Evolutionary conservation across 2,329 filamentous ascomycete genomes (phyloP), one percentile per base, ranked within the genome.

Genomic region (Curvularia eragrostidis): DNA sequence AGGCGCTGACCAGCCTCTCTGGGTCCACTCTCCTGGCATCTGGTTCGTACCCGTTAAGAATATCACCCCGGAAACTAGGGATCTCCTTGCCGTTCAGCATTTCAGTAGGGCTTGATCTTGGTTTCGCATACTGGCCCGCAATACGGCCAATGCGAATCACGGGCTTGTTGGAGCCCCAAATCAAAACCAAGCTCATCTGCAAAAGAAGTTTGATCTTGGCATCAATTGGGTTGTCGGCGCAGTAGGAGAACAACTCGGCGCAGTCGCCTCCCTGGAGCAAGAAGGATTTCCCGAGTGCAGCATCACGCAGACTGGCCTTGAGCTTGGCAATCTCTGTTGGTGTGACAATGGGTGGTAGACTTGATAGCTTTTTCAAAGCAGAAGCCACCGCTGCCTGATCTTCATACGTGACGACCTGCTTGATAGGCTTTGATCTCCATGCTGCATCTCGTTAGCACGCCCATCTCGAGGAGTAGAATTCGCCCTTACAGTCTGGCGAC

Each of bases 101-200:
- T 80, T 99, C 95, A 36, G 87, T 93, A 0, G 94, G 91, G 68
- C 89, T 96, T 3, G 92, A 97, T 55, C 95, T 84, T 2, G 94
- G 95, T 80, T 99, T 99, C 28, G 95, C 95, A 73, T 97, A 99
- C 82, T 99, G 95, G 3, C 95, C 95, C 12, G 95, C 95, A 88
- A 98, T 97, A 59, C 95, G 88, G 15, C 92, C 95, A 71, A 99
- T 96, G 66, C 95, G 88, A 47, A 99, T 92, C 3, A 99, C 93
- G 5, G 91, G 91, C 71, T 89, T 88, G 69, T 89, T 87, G 23
- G 84, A 83, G 36, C 91, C 95, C 89, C 93, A 97, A 75, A 98
- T 93, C 59, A 99, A 83, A 1, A 99, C 91, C 67, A 99, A 81
- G 65, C 91, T 96, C 94, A 99, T 98, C 80, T 99, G 95, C 58